phyloP scores from a whole-genome alignment of 2,329 filamentous ascomycete genomes.

The Fusarium tanahbumbuense region DNA sequence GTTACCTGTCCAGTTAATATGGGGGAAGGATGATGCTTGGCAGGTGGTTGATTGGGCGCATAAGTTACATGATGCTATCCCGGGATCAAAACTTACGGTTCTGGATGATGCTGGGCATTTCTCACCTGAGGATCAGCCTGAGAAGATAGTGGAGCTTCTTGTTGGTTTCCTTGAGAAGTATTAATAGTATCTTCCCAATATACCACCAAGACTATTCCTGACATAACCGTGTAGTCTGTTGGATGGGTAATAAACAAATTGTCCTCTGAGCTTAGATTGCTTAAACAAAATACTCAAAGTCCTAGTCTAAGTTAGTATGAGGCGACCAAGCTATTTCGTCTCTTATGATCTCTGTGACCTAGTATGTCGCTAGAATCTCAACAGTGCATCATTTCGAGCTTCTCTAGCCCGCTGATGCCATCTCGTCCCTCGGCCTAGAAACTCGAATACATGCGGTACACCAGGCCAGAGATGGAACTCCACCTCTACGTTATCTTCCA shows the following conservation, averaged over 20 bases:
- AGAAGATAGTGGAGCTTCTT: conserved; percentile 30
- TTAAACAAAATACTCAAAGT: background rate
- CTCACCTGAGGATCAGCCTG: conserved; percentile 47
- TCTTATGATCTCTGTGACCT: background rate
- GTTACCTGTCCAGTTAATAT: conserved; percentile 47
- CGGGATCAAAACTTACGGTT: conserved; percentile 45
- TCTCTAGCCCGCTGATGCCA: conserved; percentile 26
- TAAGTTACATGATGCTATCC: conserved; percentile 48
- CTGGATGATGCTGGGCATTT: conserved; percentile 49
- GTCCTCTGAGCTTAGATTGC: too few relatives aligned
- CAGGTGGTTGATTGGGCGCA: conserved; percentile 49
- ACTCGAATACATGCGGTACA: conserved; percentile 40
- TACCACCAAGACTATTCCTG: too few relatives aligned
- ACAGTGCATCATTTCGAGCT: conserved; percentile 24
- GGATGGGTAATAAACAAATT: too few relatives aligned
- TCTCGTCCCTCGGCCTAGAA: conserved; percentile 25
- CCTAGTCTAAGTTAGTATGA: background rate
- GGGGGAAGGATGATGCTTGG: conserved; percentile 50
- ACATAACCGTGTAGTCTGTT: too few relatives aligned
- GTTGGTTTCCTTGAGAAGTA: conserved; percentile 18
- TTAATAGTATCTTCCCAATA: background rate
- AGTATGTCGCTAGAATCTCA: conserved; percentile 9
- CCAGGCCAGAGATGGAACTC: conserved; percentile 43
- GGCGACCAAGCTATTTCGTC: background rate
- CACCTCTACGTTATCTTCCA: conserved; percentile 37